Base-by-base conservation (phyloP, 306 rosid species). In the Chamaecrista fasciculata region DNA sequence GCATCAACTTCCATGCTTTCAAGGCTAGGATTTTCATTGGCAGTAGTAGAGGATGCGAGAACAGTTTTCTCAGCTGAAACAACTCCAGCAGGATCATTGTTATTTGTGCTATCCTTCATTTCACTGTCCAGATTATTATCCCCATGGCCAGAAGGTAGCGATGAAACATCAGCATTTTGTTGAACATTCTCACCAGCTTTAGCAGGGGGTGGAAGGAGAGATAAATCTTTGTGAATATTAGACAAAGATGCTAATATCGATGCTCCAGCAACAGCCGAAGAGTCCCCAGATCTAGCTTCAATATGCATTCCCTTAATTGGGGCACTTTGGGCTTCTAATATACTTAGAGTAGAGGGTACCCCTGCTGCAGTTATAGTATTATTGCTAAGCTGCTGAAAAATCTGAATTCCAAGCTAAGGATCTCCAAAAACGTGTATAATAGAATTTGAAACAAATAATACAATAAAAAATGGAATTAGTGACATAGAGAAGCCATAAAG, bases 181-280 rank as follows among this genome's bases (percentile, higher is more conserved):
- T 75, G 86, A 75, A 83, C 75, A 62, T 85, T 81, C 50, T 80
- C 83, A 24, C 82, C 74, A 44, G 88, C 66, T 82, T 85, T 91
- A 55, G 76, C 69, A 63, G 92, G 80, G 16, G 94, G 86, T 14
- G 92, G 78, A 76, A 85, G 81, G 53, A 78, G 73, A 26, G 95
- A 79, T 56, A 85, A 79, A 63, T 85, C 97, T 77, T 87, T 80
- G 47, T 81, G 83, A 67, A 80, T 58, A 79, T 79, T 81, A 60
- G 99, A 84, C 73, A 91, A 74, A n/a, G 99, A 85, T 18, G 96
- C 92, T 72, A 94, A 81, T 75, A 94, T 90, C 25, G 98, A 88
- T 37, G 96, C 92, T 42, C 95, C 97, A 49, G 91, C 90, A 67
- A 91, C 99, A 67, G 96, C 87, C 15, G 99, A 85, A 59, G 90